phyloP scores from a whole-genome alignment of 2,329 filamentous ascomycete species.

The Chrysoporthe cubensis region DNA sequence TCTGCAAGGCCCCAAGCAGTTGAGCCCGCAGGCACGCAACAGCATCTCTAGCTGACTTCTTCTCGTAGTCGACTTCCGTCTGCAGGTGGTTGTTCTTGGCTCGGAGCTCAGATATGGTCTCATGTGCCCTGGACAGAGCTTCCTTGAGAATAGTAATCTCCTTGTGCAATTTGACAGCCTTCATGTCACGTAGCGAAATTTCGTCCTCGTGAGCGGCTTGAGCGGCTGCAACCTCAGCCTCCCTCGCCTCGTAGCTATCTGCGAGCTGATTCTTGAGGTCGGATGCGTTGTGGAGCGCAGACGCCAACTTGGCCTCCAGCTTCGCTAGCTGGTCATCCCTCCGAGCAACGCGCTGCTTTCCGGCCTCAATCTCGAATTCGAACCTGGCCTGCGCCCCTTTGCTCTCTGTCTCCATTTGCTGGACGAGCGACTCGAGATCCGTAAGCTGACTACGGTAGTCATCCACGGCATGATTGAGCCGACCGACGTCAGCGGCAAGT shows the following conservation, averaged over 20 bases:
- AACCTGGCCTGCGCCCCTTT: constrained; percentile 3
- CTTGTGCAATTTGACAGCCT: background rate
- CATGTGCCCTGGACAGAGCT: constrained; percentile 6
- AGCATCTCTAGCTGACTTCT: constrained; percentile 5
- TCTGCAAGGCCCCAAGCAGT: constrained; percentile 18
- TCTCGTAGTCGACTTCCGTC: background rate
- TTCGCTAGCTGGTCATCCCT: background rate
- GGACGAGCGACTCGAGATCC: background rate
- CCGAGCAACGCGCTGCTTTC: background rate
- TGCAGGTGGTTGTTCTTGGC: background rate
- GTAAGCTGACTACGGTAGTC: background rate
- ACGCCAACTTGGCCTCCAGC: constrained; percentile 5
- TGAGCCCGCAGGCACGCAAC: constrained; percentile 21
- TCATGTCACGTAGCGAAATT: background rate
- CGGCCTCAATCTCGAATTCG: background rate
- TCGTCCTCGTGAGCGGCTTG: background rate
- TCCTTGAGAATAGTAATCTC: constrained; percentile 13
- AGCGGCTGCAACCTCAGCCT: background rate
- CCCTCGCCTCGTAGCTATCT: background rate
- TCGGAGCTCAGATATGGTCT: background rate
- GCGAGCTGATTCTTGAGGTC: constrained; percentile 7
- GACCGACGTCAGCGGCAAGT: constrained; percentile 5
- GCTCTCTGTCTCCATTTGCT: constrained; percentile 1
- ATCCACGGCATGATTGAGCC: constrained; percentile 3
- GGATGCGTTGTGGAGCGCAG: background rate